Percentiles rank a stretch among this genome's conserved stretches.
Evolutionary conservation across 495 filamentous ascomycete species (phyloP).

Genomic region (Aspergillus mulundensis): DNA sequence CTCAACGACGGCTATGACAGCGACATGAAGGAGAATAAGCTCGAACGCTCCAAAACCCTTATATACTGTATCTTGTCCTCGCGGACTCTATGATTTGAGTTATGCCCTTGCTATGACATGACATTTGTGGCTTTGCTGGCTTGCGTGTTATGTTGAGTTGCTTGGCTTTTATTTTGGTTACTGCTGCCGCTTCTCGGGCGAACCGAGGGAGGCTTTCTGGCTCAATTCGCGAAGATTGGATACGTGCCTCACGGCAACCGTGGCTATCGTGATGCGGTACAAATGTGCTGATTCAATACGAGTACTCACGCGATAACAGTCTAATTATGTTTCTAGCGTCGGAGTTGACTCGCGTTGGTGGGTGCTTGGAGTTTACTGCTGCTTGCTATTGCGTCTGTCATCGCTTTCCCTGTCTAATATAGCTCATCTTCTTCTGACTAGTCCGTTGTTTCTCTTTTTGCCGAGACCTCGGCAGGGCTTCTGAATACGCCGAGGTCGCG

Average conservation of each 20-base stretch:
- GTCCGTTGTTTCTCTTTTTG: constrained; percentile 4
- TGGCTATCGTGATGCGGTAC: constrained; percentile 15
- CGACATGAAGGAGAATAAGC: constrained; percentile 7
- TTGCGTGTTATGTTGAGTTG: constrained; percentile 8
- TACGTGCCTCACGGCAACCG: constrained; percentile 40
- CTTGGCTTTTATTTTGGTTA: constrained; percentile 12
- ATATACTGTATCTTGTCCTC: constrained; percentile 23
- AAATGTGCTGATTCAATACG: constrained; percentile 2
- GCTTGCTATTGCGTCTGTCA: not conserved
- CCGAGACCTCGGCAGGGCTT: not conserved
- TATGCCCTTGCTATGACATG: constrained; percentile 6
- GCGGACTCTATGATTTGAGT: constrained; percentile 22
- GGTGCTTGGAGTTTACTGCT: constrained; percentile 1
- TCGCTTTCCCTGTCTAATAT: constrained; percentile 6
- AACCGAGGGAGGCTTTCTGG: constrained; percentile 19
- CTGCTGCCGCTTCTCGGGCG: not conserved
- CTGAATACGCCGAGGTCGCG: not conserved
- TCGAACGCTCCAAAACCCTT: not conserved
- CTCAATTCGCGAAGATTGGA: constrained; percentile 25
- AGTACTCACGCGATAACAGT: constrained; percentile 13
- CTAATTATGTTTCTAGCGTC: constrained; percentile 20
- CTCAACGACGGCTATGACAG: constrained; percentile 7
- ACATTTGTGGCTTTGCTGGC: not conserved
- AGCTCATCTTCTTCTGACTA: not conserved
- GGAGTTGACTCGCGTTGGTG: constrained; percentile 17